Evolutionary conservation across 345 rosid genomes (phyloP).

Genomic region (Nephelium lappaceum): DNA sequence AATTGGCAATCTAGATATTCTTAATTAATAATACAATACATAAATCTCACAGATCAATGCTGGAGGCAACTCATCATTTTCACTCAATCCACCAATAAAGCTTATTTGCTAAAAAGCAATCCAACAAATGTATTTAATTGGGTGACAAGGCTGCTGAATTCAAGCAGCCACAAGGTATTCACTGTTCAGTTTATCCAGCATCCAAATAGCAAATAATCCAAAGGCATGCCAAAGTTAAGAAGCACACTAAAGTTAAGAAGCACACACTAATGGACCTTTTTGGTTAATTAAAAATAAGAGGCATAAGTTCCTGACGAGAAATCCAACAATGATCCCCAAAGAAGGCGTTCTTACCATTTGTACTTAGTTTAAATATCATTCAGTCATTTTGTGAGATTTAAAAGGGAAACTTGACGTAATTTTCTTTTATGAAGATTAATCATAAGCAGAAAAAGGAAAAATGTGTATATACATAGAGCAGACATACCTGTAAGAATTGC

Average conservation of each 20-base stretch:
- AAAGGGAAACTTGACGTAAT: neutral
- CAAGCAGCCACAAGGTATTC: neutral
- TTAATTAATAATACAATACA: neutral
- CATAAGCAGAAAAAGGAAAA: neutral
- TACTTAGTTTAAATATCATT: neutral
- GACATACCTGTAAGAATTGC: slow-evolving; percentile 93
- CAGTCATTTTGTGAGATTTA: neutral
- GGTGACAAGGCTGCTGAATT: neutral
- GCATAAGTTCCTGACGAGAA: neutral
- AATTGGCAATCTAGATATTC: neutral
- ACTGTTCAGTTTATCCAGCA: neutral
- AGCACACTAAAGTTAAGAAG: neutral
- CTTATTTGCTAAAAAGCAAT: neutral
- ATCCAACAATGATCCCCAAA: neutral
- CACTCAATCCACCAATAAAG: neutral
- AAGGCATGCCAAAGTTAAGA: neutral
- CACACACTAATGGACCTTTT: neutral
- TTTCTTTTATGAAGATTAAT: slow-evolving; percentile 5
- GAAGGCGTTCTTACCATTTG: neutral
- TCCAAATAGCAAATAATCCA: neutral
- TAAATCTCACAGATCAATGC: neutral
- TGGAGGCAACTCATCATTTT: neutral
- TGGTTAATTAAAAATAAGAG: neutral
- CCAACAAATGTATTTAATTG: neutral
- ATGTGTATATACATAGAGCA: slow-evolving; percentile 8